A percentile compares a stretch with the other conserved stretches of the same genome.
Conservation (phyloP, 2,329 filamentous ascomycete species). For the Beauveria medogensis region DNA sequence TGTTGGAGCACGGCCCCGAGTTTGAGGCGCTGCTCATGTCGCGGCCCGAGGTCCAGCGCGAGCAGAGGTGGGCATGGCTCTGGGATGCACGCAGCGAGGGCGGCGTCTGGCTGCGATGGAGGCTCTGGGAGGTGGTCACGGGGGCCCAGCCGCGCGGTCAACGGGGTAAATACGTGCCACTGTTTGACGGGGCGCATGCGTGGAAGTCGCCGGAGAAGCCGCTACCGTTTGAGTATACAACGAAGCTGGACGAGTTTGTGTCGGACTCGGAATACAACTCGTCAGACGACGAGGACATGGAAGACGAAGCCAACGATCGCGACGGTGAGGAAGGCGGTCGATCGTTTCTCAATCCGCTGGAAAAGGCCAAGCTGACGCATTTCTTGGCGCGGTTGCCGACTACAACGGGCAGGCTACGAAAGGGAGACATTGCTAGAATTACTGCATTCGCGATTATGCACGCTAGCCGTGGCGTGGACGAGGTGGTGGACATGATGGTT, state of each 20-base stretch:
- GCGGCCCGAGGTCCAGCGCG: conserved; percentile 69
- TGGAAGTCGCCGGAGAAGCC: conserved; percentile 70
- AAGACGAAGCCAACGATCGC: conserved; percentile 43
- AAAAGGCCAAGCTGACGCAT: conserved; percentile 77
- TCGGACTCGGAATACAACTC: conserved; percentile 82
- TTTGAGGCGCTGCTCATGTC: conserved; percentile 93
- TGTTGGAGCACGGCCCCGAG: conserved; percentile 73
- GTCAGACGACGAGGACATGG: conserved; percentile 70
- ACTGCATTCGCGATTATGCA: conserved; percentile 86
- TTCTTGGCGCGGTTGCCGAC: conserved; percentile 76
- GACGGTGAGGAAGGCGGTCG: conserved; percentile 42
- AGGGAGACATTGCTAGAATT: conserved; percentile 78
- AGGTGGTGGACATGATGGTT: conserved; percentile 84
- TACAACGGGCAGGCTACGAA: conserved; percentile 63
- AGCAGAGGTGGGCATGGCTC: conserved; percentile 90
- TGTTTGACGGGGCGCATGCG: conserved; percentile 69
- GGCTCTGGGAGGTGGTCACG: conserved; percentile 79
- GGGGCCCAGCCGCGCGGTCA: conserved; percentile 41
- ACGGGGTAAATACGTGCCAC: conserved; percentile 47
- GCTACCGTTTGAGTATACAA: conserved; percentile 75
- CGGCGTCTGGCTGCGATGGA: conserved; percentile 88
- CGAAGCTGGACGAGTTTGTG: conserved; percentile 67
- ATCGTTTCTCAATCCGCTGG: conserved; percentile 69
- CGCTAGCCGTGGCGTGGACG: conserved; percentile 74
- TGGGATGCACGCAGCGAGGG: conserved; percentile 76